These are phyloP conservation scores for Boletus semigastroideus DNA, from an alignment of 1,284 basidiomycete species.

Conservation along the genomic window DNA sequence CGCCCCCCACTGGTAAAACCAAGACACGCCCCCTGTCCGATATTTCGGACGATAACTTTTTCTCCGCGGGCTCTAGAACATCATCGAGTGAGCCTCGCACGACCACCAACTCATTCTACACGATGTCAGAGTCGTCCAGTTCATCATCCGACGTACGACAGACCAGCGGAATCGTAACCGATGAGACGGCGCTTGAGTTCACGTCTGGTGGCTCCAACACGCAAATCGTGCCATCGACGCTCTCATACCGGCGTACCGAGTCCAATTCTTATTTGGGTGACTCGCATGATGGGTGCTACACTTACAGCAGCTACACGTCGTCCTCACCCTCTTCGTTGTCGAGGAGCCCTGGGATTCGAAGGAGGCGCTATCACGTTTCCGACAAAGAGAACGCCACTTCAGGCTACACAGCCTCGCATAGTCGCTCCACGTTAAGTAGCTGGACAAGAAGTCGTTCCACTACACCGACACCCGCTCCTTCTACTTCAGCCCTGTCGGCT, in stretches of 20 bases:
- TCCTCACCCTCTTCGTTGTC: constrained; percentile 44
- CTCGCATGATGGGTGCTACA: constrained; percentile 47
- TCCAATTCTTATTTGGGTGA: constrained; percentile 59
- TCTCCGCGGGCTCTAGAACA: constrained; percentile 46
- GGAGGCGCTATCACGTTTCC: constrained; percentile 45
- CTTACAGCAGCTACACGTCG: constrained; percentile 30
- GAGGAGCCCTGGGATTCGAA: constrained; percentile 56
- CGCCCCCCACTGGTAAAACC: constrained; percentile 52
- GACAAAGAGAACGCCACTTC: constrained; percentile 55
- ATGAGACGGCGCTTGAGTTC: constrained; percentile 40
- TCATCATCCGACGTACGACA: constrained; percentile 28
- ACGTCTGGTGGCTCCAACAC: constrained; percentile 43
- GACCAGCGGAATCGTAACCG: constrained; percentile 36
- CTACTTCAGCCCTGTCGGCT: constrained; percentile 26
- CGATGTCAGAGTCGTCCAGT: constrained; percentile 25
- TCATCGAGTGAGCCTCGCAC: constrained; percentile 32
- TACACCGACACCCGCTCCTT: constrained; percentile 32
- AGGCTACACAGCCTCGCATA: constrained; percentile 31
- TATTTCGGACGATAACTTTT: constrained; percentile 58
- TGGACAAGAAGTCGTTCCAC: constrained; percentile 36
- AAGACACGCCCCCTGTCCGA: constrained; percentile 42
- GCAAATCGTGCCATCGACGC: constrained; percentile 48
- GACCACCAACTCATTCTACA: constrained; percentile 38
- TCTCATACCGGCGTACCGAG: constrained; percentile 54
- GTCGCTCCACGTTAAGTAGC: constrained; percentile 35